phyloP scores from a whole-genome alignment of 257 asterid genomes.

The Solanum bukasovii region DNA sequence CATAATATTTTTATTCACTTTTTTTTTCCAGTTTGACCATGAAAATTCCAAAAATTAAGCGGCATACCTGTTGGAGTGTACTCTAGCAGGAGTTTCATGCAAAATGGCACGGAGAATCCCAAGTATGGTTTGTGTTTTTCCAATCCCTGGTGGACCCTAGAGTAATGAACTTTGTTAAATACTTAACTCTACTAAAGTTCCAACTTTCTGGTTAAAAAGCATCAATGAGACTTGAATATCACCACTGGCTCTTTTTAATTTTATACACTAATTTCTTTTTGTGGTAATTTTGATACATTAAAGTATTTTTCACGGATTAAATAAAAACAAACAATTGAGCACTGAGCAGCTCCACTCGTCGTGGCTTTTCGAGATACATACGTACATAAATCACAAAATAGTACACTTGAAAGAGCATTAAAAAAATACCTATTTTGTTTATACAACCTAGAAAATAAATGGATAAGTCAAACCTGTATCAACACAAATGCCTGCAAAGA shows the following conservation, averaged over 20 bases:
- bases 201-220: background rate
- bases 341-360: background rate
- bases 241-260: background rate
- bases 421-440: background rate
- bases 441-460: slow-evolving; percentile 4
- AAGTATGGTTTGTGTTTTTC: slow-evolving; percentile 96
- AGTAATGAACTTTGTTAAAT: slow-evolving; percentile 26
- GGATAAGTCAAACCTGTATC: slow-evolving; percentile 65
- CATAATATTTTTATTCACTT: too few species aligned
- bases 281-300: background rate
- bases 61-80: slow-evolving; percentile 53
- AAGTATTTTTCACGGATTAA: background rate
- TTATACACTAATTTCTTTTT: background rate
- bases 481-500: slow-evolving; percentile 72
- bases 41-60: background rate
- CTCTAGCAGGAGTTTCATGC: slow-evolving; percentile 93
- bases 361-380: background rate
- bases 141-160: slow-evolving; percentile 98
- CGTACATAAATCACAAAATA: background rate
- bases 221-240: background rate
- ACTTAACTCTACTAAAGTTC: background rate
- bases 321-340: background rate
- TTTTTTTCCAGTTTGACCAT: too few species aligned
- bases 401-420: background rate
- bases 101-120: slow-evolving; percentile 86